Evolutionary conservation across 2,329 filamentous ascomycete species (phyloP).

Genomic region (Byssoonygena ceratinophila): DNA sequence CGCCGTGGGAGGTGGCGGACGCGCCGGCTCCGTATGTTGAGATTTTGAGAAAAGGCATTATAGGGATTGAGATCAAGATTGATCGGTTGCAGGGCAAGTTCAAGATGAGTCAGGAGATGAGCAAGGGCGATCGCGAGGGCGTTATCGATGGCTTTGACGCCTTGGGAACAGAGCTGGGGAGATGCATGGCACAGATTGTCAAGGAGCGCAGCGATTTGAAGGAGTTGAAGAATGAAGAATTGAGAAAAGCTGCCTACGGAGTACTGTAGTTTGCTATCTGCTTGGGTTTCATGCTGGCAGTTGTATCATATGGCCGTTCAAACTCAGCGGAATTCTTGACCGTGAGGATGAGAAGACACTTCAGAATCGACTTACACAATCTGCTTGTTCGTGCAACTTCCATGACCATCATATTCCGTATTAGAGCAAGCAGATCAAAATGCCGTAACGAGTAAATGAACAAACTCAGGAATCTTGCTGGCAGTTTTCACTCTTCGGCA

Average conservation of each 20-base stretch:
- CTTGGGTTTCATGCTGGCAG: no score
- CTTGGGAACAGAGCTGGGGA: constrained; percentile 33
- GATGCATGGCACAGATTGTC: constrained; percentile 27
- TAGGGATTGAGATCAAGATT: constrained; percentile 52
- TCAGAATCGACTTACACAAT: no score
- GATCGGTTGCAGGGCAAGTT: constrained; percentile 50
- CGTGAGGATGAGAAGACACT: no score
- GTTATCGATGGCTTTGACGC: constrained; percentile 47
- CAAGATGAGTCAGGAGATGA: constrained; percentile 57
- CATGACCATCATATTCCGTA: no score
- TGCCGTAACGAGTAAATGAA: no score
- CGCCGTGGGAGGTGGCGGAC: constrained; percentile 46
- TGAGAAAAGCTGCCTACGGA: no score
- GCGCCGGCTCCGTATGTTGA: constrained; percentile 48
- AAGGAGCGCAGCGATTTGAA: constrained; percentile 24
- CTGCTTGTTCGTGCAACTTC: no score
- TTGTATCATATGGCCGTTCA: no score
- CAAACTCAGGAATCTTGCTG: no score
- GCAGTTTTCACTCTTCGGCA: no score
- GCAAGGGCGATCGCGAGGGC: constrained; percentile 44
- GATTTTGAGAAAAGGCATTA: constrained; percentile 48
- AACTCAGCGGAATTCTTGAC: no score
- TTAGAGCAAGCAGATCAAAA: no score
- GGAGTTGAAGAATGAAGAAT: constrained; percentile 11
- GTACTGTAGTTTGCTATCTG: background rate